Evolutionary conservation across 108 stramenopile species (phyloP).

Genomic region (Cyclotella sp.): DNA sequence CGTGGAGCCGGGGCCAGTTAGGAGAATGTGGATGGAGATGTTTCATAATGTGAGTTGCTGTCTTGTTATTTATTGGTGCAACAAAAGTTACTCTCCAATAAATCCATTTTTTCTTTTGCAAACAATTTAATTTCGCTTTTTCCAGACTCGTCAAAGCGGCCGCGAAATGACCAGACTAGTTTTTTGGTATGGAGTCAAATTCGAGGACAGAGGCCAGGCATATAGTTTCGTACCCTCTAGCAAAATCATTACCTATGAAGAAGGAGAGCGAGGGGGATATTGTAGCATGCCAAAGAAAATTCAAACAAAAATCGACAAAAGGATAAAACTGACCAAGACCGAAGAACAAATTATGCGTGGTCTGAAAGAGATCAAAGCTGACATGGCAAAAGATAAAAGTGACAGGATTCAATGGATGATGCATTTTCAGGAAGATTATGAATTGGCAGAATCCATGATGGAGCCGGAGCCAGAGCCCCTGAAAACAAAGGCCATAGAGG

Average conservation of each 20-base stretch:
- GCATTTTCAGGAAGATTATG: conserved; percentile 52
- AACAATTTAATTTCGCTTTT: conserved; percentile 2
- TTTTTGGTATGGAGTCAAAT: conserved; percentile 61
- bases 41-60: conserved; percentile 73
- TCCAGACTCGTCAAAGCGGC: conserved; percentile 49
- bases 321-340: conserved; percentile 49
- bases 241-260: conserved; percentile 54
- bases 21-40: conserved; percentile 78
- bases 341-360: conserved; percentile 54
- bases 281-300: conserved; percentile 51
- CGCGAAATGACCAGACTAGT: conserved; percentile 58
- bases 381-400: conserved; percentile 36
- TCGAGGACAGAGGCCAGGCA: conserved; percentile 47
- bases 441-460: conserved; percentile 23
- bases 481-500: neutral
- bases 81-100: too few relatives aligned
- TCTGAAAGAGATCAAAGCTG: conserved; percentile 36
- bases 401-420: conserved; percentile 53
- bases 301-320: conserved; percentile 45
- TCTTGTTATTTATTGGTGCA: neutral
- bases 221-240: conserved; percentile 50
- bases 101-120: neutral
- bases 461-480: conserved; percentile 7
- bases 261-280: conserved; percentile 41
- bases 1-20: conserved; percentile 66